Evolutionary conservation across 2,329 filamentous ascomycete species (phyloP).

Genomic region (Sordariomycetes sp.): DNA sequence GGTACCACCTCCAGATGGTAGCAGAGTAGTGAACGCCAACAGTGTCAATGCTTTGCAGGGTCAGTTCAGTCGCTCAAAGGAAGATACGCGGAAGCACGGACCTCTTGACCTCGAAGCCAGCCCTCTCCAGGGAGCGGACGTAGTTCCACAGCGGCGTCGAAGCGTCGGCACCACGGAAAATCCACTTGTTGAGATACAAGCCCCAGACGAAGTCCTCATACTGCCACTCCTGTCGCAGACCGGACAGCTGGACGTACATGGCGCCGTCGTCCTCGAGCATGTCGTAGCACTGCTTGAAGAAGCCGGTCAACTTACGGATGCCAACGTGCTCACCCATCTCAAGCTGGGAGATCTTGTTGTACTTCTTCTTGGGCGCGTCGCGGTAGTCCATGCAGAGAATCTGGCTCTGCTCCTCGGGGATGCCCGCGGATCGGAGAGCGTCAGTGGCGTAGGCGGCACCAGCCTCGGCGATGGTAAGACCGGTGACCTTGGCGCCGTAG

Average conservation of each 20-base stretch:
- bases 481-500: constrained; percentile 78
- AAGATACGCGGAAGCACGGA: neutral
- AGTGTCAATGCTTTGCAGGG: constrained; percentile 58
- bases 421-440: constrained; percentile 71
- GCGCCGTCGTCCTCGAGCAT: constrained; percentile 96
- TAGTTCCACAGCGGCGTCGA: constrained; percentile 88
- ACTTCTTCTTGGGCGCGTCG: constrained; percentile 65
- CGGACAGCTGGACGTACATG: constrained; percentile 93
- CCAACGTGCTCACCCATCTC: constrained; percentile 99
- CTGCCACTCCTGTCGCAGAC: constrained; percentile 90
- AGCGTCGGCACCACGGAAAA: constrained; percentile 95
- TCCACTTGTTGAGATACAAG: constrained; percentile 99
- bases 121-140: constrained; percentile 73
- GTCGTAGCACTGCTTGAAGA: constrained; percentile 79
- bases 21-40: constrained; percentile 95
- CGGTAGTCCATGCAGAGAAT: constrained; percentile 97
- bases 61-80: neutral
- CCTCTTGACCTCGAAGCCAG: constrained; percentile 63
- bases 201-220: constrained; percentile 98
- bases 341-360: constrained; percentile 93
- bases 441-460: constrained; percentile 96
- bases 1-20: constrained; percentile 96
- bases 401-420: constrained; percentile 79
- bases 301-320: constrained; percentile 74
- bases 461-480: constrained; percentile 90